phyloP scores from a whole-genome alignment of 345 rosid species.

The Eucalyptus lansdowneana region DNA sequence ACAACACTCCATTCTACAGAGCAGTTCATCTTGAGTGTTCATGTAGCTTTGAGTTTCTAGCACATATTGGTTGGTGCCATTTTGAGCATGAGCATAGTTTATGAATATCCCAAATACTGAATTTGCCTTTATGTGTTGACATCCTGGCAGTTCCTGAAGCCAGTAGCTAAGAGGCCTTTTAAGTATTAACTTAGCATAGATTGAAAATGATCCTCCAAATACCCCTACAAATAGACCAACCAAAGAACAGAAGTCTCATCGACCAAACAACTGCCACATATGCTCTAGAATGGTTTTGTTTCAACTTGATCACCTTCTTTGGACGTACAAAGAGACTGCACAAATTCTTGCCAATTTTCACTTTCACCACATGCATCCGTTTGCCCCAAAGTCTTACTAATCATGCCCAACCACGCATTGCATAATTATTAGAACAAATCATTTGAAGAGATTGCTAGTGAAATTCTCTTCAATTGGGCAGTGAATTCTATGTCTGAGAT shows the following conservation, averaged over 20 bases:
- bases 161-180: neutral
- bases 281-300: neutral
- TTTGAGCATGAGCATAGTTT: neutral
- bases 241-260: neutral
- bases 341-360: neutral
- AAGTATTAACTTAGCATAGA: neutral
- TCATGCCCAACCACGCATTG: neutral
- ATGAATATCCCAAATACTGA: neutral
- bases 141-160: neutral
- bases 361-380: neutral
- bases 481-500: neutral
- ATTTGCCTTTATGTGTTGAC: neutral
- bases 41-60: neutral
- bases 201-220: neutral
- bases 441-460: neutral
- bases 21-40: neutral
- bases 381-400: neutral
- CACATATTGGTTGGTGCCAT: neutral
- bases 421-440: neutral
- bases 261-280: neutral
- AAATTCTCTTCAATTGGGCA: neutral
- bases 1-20: neutral
- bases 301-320: neutral
- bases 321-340: neutral
- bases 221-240: neutral